Conservation (phyloP, 768 basidiomycete species). For the Suillus alpinus region DNA sequence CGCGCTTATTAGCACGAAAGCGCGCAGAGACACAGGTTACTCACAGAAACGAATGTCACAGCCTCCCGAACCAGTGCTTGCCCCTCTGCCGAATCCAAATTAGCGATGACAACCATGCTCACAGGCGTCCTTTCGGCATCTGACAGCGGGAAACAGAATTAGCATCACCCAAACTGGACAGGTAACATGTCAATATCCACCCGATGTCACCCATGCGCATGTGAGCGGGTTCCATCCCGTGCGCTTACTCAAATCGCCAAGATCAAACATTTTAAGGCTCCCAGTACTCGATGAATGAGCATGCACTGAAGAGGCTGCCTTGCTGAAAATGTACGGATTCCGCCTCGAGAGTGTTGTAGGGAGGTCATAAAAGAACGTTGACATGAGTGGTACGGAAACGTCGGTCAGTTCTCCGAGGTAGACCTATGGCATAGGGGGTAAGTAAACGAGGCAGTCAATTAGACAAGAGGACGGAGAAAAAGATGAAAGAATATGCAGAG, state of each 20-base stretch:
- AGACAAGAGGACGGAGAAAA: not conserved
- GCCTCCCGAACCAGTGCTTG: conserved; percentile 60
- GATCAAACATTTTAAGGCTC: conserved; percentile 42
- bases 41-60: conserved; percentile 45
- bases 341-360: conserved; percentile 67
- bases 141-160: not conserved
- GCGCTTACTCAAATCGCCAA: conserved; percentile 4
- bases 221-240: not conserved
- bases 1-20: conserved; percentile 5
- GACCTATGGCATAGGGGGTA: conserved; percentile 37
- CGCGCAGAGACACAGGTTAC: not conserved
- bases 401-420: conserved; percentile 59
- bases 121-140: conserved; percentile 30
- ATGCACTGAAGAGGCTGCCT: conserved; percentile 43
- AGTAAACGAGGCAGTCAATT: not conserved
- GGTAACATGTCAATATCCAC: conserved; percentile 36
- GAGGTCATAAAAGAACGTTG: conserved; percentile 88
- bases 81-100: conserved; percentile 68
- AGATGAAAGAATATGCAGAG: not conserved
- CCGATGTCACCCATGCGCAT: conserved; percentile 59
- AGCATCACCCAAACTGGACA: conserved; percentile 7
- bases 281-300: conserved; percentile 44
- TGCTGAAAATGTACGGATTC: conserved; percentile 73
- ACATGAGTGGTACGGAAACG: conserved; percentile 45
- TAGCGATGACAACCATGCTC: conserved; percentile 67